Evolutionary conservation across 202 grass and related monocot genomes (phyloP).

Genomic region (Zoysia matrella): DNA sequence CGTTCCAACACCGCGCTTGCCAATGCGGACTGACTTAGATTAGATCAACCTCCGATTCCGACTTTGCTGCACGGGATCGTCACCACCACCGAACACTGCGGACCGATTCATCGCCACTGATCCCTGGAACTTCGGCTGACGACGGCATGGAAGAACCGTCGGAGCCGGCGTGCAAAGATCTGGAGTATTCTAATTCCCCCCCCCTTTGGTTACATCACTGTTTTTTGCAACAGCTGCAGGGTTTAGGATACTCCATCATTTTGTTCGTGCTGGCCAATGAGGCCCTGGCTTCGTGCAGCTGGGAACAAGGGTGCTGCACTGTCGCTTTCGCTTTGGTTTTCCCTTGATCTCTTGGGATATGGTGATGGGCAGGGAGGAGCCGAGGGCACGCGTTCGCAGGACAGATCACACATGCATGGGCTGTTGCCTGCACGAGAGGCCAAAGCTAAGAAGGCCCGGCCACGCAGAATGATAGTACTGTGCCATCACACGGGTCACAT

Average conservation of each 20-base stretch:
- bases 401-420: too few species aligned
- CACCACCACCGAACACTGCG: background rate
- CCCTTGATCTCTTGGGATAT: background rate
- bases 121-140: constrained; percentile 19
- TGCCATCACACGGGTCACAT: too few species aligned
- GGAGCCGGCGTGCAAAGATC: background rate
- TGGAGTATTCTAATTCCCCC: background rate
- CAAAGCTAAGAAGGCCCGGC: too few species aligned
- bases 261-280: constrained; percentile 36
- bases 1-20: background rate
- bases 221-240: background rate
- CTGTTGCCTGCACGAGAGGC: too few species aligned
- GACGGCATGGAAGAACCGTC: background rate
- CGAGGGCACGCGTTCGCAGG: too few species aligned
- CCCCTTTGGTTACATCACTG: background rate
- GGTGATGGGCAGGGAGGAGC: too few species aligned
- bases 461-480: too few species aligned
- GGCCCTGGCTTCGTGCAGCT: constrained; percentile 17
- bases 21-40: constrained; percentile 53
- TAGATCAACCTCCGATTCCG: constrained; percentile 8
- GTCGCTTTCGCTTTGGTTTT: background rate
- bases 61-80: background rate
- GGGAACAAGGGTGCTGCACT: constrained; percentile 28
- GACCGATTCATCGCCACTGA: constrained; percentile 1
- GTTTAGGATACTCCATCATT: background rate